A percentile compares a stretch with the other conserved stretches of the same genome.
phyloP scores from a whole-genome alignment of 441 rosid species.

The Croton laevigatus region DNA sequence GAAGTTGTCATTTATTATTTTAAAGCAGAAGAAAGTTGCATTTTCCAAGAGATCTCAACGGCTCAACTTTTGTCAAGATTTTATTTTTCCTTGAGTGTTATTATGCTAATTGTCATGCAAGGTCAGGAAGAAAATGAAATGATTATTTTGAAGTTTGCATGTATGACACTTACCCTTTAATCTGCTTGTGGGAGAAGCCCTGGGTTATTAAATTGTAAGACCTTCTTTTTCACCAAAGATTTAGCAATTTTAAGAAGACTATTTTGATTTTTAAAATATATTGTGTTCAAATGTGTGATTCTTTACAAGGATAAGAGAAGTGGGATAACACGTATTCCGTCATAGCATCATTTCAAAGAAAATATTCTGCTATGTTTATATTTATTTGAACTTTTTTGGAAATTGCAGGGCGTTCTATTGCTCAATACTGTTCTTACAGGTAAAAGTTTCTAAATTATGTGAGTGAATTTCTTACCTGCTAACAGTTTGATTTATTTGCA shows the following conservation, averaged over 20 bases:
- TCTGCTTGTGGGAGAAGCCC: background rate
- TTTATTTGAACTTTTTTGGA: background rate
- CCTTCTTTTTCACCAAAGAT: background rate
- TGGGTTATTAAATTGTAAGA: too few relatives aligned
- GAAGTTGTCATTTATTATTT: background rate
- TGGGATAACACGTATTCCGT: background rate
- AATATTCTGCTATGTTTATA: slow-evolving; percentile 7
- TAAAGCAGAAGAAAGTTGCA: background rate
- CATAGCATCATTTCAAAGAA: slow-evolving; percentile 1
- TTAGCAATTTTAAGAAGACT: background rate
- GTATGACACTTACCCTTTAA: background rate
- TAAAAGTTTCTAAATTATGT: slow-evolving; percentile 25
- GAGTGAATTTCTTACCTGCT: background rate
- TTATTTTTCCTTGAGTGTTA: background rate
- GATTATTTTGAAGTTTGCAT: background rate
- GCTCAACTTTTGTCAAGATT: background rate
- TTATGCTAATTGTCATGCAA: background rate
- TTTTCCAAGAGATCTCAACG: background rate
- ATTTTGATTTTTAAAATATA: background rate
- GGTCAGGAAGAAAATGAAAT: background rate
- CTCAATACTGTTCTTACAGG: slow-evolving; percentile 94
- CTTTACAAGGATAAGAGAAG: background rate
- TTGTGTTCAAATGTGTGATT: background rate
- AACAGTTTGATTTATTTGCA: background rate
- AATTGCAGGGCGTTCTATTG: slow-evolving; percentile 74